Evolutionary conservation across 352 stramenopile species (phyloP).

Genomic region (Phytopythium chamaehyphon): DNA sequence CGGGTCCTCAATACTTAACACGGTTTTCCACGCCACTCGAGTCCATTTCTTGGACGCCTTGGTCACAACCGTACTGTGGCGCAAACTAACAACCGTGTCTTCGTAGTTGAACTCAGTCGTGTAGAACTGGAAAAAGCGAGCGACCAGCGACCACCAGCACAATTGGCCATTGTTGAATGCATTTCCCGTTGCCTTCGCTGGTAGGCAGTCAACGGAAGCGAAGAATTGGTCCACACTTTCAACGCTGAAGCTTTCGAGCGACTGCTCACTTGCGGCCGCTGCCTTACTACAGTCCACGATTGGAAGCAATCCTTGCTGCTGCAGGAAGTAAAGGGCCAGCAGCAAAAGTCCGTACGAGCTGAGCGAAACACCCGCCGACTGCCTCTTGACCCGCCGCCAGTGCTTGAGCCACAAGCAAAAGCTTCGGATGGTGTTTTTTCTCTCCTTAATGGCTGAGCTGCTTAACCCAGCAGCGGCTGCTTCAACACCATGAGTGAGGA

Average conservation of each 20-base stretch:
- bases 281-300: constrained; percentile 34
- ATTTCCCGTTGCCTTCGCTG: background rate
- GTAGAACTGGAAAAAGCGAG: constrained; percentile 77
- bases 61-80: constrained; percentile 15
- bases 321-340: constrained; percentile 67
- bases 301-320: constrained; percentile 39
- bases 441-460: constrained; percentile 4
- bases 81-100: constrained; percentile 56
- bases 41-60: constrained; percentile 53
- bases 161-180: background rate
- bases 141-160: constrained; percentile 31
- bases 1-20: constrained; percentile 73
- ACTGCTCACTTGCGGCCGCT: constrained; percentile 14
- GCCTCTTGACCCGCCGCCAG: constrained; percentile 35
- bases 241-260: constrained; percentile 16
- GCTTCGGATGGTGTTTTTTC: constrained; percentile 15
- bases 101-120: constrained; percentile 69
- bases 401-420: constrained; percentile 54
- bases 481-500: constrained; percentile 17
- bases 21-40: constrained; percentile 27
- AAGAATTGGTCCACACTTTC: constrained; percentile 12
- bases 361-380: constrained; percentile 28
- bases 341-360: constrained; percentile 73
- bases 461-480: background rate
- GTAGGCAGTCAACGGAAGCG: background rate